Percentiles rank a stretch among this genome's conserved stretches.
Evolutionary conservation across 2,329 filamentous ascomycete species (phyloP).

Genomic region (Fonsecaea pedrosoi): DNA sequence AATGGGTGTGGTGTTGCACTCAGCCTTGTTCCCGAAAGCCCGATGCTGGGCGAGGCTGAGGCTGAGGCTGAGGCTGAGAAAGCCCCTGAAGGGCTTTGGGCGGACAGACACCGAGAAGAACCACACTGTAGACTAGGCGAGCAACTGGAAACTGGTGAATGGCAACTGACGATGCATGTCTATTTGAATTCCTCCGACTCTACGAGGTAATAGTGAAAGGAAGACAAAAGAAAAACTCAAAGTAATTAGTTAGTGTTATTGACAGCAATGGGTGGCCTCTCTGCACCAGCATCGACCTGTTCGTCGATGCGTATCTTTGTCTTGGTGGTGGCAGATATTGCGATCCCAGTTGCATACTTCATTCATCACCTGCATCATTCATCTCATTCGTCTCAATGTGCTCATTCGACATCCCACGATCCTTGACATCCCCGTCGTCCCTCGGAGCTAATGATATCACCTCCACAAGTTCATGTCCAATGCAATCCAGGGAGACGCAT

Average conservation of each 20-base stretch:
- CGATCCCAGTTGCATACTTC: neutral
- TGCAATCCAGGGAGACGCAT: conserved; percentile 6
- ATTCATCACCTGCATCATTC: neutral
- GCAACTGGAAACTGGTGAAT: too few species aligned
- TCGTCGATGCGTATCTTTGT: neutral
- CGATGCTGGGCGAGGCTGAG: too few species aligned
- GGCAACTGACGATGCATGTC: too few species aligned
- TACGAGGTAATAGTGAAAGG: neutral
- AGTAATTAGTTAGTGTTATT: neutral
- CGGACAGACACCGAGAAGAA: too few species aligned
- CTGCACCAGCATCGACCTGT: neutral
- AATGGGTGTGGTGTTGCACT: too few species aligned
- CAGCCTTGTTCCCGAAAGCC: too few species aligned
- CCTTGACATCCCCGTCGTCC: neutral
- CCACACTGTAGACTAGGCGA: too few species aligned
- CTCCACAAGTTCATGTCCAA: conserved; percentile 5
- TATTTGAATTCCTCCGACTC: too few species aligned
- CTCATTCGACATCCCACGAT: conserved; percentile 3
- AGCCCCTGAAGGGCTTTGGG: too few species aligned
- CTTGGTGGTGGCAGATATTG: neutral
- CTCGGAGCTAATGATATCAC: neutral
- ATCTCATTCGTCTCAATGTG: conserved; percentile 10
- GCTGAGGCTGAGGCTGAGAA: too few species aligned
- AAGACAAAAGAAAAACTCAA: neutral
- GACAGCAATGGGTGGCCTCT: neutral